Evolutionary conservation across 2,329 filamentous ascomycete genomes (phyloP), one percentile per base, ranked within the genome.

Genomic region (Penicillium olsonii): DNA sequence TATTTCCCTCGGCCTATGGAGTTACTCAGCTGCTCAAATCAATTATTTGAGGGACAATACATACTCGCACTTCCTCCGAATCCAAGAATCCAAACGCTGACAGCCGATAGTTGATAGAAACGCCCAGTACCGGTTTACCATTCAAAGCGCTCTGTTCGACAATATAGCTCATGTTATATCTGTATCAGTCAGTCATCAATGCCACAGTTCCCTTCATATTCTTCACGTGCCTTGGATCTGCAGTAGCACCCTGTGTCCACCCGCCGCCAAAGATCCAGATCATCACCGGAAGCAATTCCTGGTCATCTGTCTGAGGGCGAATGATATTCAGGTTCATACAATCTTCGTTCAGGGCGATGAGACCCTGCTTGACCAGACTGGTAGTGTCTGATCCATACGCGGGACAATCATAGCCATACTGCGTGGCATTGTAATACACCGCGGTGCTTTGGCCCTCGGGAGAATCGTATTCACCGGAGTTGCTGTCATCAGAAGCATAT

Each of bases 131-230:
- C 1, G 64, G 62, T 18, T 64, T 66, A 5, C 45, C 57, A 35
- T 61, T 65, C 24, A 63, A 35, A 6, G 55, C 61, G 5, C 64
- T 62, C 40, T 67, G 64, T 15, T 55, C 56, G 9, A 65, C 50
- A 6, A 67, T 56, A 42, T 67, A 67, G 15, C 61, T 67, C 64
- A 67, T 61, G n/a, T 67, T 67, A 9, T 67, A 67, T 41, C 64
- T 67, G 29, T 14, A 27, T 5, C 35, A 5, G 7, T 24, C 14
- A 26, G 20, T n/a, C 24, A 35, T 15, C 8, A 8, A n/a, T n/a
- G n/a, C n/a, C 22, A 24, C 8, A 24, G 22, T 8, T 24, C 5
- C 22, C 22, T 5, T 5, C 22, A 8, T 24, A 24, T 24, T 8
- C 8, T 8, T 4, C 22, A 44, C 47, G 35, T 55, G 66, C 64